These are phyloP conservation scores for Mycena sp. DNA, from an alignment of 1,284 basidiomycete genomes.

Conservation along the genomic window DNA sequence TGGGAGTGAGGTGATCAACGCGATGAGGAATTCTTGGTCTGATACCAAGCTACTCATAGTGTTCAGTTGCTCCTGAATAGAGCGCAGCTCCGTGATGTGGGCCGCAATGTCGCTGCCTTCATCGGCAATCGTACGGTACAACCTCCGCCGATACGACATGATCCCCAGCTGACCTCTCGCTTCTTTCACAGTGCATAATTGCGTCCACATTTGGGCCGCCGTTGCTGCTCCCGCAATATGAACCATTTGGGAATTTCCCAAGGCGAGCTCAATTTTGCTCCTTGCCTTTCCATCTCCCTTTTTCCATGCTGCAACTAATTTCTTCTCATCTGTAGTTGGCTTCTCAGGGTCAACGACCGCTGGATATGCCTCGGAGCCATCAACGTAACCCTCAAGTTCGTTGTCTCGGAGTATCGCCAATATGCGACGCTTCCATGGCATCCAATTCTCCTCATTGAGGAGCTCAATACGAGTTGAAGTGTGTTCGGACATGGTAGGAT, in stretches of 20 bases:
- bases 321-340: neutral
- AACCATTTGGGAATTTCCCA: slow-evolving; percentile 5
- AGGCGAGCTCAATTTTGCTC: slow-evolving; percentile 2
- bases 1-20: no score
- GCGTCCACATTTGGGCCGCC: neutral
- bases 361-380: neutral
- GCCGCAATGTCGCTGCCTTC: no score
- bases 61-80: no score
- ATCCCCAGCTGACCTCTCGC: neutral
- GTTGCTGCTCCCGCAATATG: slow-evolving; percentile 1
- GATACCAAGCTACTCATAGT: no score
- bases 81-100: no score
- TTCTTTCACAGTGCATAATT: neutral
- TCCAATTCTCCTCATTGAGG: no score
- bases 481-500: neutral
- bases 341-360: neutral
- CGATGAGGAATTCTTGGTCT: no score
- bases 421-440: no score
- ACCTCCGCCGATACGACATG: no score
- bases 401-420: no score
- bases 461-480: neutral
- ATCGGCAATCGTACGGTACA: no score
- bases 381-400: neutral
- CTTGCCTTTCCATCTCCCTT: neutral
- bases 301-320: neutral